Evolutionary conservation across 2,329 filamentous ascomycete species (phyloP).

Genomic region (Emydomyces testavorans): DNA sequence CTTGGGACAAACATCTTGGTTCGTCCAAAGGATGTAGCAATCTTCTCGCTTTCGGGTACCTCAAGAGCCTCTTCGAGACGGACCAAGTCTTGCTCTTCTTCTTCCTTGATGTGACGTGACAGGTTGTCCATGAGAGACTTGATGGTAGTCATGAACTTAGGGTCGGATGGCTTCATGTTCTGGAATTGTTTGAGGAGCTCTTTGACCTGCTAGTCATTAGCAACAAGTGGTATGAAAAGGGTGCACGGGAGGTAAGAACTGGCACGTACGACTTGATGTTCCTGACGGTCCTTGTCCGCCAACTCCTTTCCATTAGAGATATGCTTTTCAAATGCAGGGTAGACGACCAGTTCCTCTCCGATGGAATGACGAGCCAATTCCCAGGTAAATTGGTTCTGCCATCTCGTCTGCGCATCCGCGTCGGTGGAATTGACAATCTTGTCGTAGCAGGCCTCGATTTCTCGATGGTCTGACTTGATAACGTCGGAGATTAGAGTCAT

Average conservation of each 20-base stretch:
- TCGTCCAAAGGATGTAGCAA: conserved; percentile 38
- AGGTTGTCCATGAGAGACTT: conserved; percentile 37
- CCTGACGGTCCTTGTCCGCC: conserved; percentile 39
- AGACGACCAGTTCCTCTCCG: conserved; percentile 42
- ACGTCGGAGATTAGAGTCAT: conserved; percentile 23
- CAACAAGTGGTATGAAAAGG: not conserved
- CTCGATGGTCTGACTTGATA: conserved; percentile 32
- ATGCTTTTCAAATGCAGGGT: conserved; percentile 42
- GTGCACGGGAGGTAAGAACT: not conserved
- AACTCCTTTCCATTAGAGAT: conserved; percentile 33
- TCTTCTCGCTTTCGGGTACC: conserved; percentile 24
- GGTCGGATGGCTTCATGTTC: conserved; percentile 30
- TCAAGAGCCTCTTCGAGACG: conserved; percentile 38
- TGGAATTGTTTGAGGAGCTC: conserved; percentile 42
- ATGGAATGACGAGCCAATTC: conserved; percentile 41
- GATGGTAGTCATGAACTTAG: conserved; percentile 37
- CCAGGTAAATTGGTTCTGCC: conserved; percentile 42
- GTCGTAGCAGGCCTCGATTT: conserved; percentile 33
- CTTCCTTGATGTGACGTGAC: conserved; percentile 39
- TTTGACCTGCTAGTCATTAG: conserved; percentile 37
- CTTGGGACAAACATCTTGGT: conserved; percentile 46
- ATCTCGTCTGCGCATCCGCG: conserved; percentile 33
- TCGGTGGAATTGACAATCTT: conserved; percentile 32
- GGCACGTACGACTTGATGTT: conserved; percentile 35
- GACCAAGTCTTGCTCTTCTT: conserved; percentile 42